phyloP scores from a whole-genome alignment of 177 flowering plant species.

The Tripterygium wilfordii region DNA sequence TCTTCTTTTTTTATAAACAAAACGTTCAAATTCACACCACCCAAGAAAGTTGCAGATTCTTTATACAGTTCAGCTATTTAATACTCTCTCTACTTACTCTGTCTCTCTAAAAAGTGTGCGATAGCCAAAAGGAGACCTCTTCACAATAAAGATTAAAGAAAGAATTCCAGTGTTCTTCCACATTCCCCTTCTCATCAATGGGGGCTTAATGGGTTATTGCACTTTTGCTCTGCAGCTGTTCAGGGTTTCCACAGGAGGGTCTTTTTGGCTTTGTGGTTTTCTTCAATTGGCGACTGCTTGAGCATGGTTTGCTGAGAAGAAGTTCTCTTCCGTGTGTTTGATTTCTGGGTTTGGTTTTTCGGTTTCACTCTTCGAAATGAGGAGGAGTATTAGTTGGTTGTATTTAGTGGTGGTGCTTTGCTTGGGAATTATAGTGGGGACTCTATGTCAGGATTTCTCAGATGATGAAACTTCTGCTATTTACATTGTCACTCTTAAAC shows the following conservation, averaged over 20 bases:
- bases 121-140: constrained; percentile 8
- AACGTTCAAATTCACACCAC: constrained; percentile 27
- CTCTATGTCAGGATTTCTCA: constrained; percentile 29
- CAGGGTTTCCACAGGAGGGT: constrained; percentile 1
- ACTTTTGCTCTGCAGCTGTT: constrained; percentile 1
- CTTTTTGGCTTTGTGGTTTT: constrained; percentile 4
- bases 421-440: constrained; percentile 29
- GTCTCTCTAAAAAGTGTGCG: constrained; percentile 5
- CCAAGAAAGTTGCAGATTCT: constrained; percentile 32
- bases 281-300: too few species aligned
- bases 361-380: constrained; percentile 26
- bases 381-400: constrained; percentile 16
- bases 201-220: constrained; percentile 2
- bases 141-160: too few species aligned
- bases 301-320: too few species aligned
- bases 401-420: constrained; percentile 34
- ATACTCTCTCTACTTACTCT: constrained; percentile 2
- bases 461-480: constrained; percentile 26
- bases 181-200: background rate
- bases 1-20: constrained; percentile 2
- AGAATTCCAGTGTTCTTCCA: constrained; percentile 3
- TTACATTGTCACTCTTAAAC: constrained; percentile 47
- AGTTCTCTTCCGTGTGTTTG: too few species aligned
- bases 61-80: constrained; percentile 1
- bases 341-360: too few species aligned